Conservation (phyloP, 495 filamentous ascomycete species). For the Annulohypoxylon maeteangense region DNA sequence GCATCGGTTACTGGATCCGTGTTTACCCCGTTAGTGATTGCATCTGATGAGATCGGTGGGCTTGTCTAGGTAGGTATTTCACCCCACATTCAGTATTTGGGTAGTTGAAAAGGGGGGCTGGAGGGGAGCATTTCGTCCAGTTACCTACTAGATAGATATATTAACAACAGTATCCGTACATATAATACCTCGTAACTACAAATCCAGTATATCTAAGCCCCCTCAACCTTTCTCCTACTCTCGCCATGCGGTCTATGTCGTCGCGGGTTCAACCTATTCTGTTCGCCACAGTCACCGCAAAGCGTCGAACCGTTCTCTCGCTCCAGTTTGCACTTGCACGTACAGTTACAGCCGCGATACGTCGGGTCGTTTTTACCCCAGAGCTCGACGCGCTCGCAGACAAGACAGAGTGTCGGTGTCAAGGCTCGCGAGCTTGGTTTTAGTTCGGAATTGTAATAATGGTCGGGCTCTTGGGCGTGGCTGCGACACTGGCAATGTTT, state of each 20-base stretch:
- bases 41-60: no score
- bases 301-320: conserved; percentile 2
- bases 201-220: not conserved
- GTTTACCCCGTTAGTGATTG: not conserved
- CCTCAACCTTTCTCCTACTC: not conserved
- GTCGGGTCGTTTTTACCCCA: conserved; percentile 23
- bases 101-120: not conserved
- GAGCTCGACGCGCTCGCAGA: conserved; percentile 24
- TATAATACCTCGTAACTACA: no score
- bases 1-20: not conserved
- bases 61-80: no score
- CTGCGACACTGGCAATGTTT: conserved; percentile 22
- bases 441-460: not conserved
- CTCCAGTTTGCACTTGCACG: conserved; percentile 24
- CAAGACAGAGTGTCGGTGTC: conserved; percentile 11
- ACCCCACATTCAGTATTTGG: not conserved
- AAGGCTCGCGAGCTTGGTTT: not conserved
- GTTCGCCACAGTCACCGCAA: conserved; percentile 20
- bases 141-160: no score
- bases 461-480: conserved; percentile 17
- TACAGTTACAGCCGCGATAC: conserved; percentile 28
- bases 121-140: no score
- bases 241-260: conserved; percentile 15
- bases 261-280: conserved; percentile 19
- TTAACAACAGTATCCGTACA: no score